Percentiles rank a stretch among this genome's conserved stretches.
Conservation (phyloP, 1,139 yeast genomes). For the Yamadazyma spencermartinsiae region DNA sequence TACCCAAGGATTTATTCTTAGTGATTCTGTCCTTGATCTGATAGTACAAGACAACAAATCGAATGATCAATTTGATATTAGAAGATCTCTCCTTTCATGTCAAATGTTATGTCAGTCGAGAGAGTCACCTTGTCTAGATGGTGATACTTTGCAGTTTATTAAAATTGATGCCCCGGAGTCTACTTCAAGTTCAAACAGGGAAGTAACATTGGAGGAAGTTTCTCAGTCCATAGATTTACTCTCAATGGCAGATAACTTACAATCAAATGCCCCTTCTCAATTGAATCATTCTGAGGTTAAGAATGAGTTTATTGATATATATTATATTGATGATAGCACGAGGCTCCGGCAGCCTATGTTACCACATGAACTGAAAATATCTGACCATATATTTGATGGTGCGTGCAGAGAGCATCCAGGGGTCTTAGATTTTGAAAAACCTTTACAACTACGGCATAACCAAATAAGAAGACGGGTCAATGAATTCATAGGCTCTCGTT, state of each 20-base stretch:
- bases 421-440: not conserved
- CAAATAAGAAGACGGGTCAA: constrained; percentile 16
- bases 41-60: constrained; percentile 27
- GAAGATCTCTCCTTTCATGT: constrained; percentile 53
- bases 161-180: not conserved
- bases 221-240: constrained; percentile 27
- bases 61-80: constrained; percentile 43
- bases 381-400: not conserved
- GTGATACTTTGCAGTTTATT: not conserved
- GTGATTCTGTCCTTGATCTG: constrained; percentile 27
- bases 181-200: not conserved
- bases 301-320: constrained; percentile 41
- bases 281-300: constrained; percentile 33
- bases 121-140: not conserved
- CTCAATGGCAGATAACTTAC: constrained; percentile 43
- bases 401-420: not conserved
- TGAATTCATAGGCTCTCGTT: constrained; percentile 28
- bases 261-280: constrained; percentile 32
- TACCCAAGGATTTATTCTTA: constrained; percentile 38
- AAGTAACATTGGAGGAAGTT: constrained; percentile 6
- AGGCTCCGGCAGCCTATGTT: constrained; percentile 21
- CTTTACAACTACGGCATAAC: constrained; percentile 15
- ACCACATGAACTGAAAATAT: constrained; percentile 36
- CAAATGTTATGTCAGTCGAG: constrained; percentile 56
- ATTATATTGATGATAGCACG: constrained; percentile 27